phyloP scores from a whole-genome alignment of 345 rosid species.

The Brassica incana region DNA sequence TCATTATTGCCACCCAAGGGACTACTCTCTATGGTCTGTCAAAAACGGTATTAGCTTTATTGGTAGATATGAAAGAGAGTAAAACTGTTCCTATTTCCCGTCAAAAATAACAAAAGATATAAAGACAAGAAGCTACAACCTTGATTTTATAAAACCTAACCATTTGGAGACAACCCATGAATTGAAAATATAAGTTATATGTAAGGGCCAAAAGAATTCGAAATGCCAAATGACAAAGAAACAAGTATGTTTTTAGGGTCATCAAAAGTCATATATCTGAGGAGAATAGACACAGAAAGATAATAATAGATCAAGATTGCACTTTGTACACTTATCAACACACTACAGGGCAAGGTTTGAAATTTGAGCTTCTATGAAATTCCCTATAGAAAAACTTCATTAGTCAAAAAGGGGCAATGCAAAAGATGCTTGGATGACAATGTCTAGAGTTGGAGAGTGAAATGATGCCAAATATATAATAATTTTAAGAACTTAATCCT shows the following conservation, averaged over 20 bases:
- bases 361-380: not conserved
- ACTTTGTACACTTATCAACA: not conserved
- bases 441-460: not conserved
- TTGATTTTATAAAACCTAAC: not conserved
- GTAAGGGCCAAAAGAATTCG: not conserved
- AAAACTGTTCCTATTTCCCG: not conserved
- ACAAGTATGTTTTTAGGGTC: not conserved
- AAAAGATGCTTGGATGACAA: not conserved
- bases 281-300: not conserved
- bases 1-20: constrained; percentile 67
- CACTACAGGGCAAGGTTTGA: not conserved
- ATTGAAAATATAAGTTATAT: not conserved
- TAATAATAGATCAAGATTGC: not conserved
- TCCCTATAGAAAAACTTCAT: not conserved
- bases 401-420: not conserved
- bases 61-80: constrained; percentile 3
- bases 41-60: constrained; percentile 6
- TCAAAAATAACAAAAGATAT: not conserved
- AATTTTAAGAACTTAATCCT: not conserved
- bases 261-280: not conserved
- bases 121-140: not conserved
- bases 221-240: constrained; percentile 3
- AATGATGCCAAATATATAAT: not conserved
- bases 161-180: not conserved
- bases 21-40: constrained; percentile 93